phyloP scores from a whole-genome alignment of 169 alveolate species.

The Eimeria zaria region DNA sequence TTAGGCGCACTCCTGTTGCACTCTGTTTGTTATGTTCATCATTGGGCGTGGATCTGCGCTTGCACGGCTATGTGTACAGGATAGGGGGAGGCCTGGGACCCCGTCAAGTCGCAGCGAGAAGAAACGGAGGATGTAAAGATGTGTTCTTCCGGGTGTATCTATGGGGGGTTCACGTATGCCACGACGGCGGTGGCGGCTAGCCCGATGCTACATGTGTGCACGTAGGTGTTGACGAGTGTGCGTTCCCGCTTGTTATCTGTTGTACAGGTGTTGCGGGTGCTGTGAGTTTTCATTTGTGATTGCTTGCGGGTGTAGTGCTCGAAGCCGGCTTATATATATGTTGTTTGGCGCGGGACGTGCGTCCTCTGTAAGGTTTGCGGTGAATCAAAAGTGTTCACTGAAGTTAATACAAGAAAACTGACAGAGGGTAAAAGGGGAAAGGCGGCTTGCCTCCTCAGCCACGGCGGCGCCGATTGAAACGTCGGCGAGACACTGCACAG shows the following conservation, averaged over 20 bases:
- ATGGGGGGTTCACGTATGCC: neutral
- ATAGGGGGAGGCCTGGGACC: constrained; percentile 50
- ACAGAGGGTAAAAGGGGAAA: neutral
- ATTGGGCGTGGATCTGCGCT: neutral
- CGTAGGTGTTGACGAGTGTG: neutral
- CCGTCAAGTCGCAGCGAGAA: constrained; percentile 54
- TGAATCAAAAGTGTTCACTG: neutral
- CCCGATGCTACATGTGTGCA: neutral
- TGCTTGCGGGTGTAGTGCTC: neutral
- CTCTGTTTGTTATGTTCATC: neutral
- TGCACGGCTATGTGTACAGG: constrained; percentile 31
- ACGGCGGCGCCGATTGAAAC: constrained; percentile 14
- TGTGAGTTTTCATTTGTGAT: neutral
- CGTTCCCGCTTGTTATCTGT: neutral
- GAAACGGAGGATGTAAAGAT: constrained; percentile 23
- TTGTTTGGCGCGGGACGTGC: neutral
- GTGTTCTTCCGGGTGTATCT: neutral
- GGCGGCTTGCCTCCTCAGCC: constrained; percentile 3
- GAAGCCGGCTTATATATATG: neutral
- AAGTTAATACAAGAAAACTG: neutral
- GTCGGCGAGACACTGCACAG: neutral
- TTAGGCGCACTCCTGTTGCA: neutral
- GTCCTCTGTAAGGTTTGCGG: neutral
- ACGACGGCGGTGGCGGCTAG: neutral
- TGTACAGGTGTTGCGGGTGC: neutral